Base-by-base conservation (phyloP, 192 early-diverging fungal species). In the Backusella psychrophila region DNA sequence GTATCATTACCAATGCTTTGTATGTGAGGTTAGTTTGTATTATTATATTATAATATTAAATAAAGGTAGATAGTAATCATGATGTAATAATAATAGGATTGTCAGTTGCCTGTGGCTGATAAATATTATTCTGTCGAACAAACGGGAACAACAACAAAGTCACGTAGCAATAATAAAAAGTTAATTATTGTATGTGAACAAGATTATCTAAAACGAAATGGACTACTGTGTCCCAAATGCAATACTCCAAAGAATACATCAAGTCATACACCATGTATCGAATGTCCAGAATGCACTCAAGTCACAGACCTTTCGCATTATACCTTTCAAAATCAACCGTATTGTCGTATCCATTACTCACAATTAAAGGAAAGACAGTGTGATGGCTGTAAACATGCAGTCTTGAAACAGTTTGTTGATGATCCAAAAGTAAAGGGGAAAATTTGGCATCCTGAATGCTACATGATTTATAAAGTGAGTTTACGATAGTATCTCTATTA, bases 381-480 rank as follows among this genome's bases (percentile, higher is more conserved):
- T 77, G 89, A 89, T 15, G 94, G 93, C 14, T 96, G 95, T 78
- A 82, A 90, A 69, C 89, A 90, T 36, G 89, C 92, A 46, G 92
- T 96, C 29, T 86, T 96, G 77, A 90, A 92, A 82, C 91, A 91
- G 74, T 96, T 93, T 84, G 84, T 96, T 71, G 92, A 96, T 82
- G 90, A 91, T 77, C 87, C 75, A 71, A 75, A 85, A 36, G 84
- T 84, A 44, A 90, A 93, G 76, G 91, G 52, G 26, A 35, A 67
- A 14, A 66, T 92, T 69, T 96, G 95, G 95, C 95, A 96, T 80
- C 93, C 94, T 12, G 91, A 94, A 76, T 96, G 95, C 78, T 96
- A 96, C 84, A 96, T 95, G 94, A 94, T 96, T 59, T 92, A 91
- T 81, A 94, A 94, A 85, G 88, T 90, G 29, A 68, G 66, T 63